Evolutionary conservation across 805 yeast genomes (phyloP).

Genomic region (Cyberlindnera euphorbiiphila): DNA sequence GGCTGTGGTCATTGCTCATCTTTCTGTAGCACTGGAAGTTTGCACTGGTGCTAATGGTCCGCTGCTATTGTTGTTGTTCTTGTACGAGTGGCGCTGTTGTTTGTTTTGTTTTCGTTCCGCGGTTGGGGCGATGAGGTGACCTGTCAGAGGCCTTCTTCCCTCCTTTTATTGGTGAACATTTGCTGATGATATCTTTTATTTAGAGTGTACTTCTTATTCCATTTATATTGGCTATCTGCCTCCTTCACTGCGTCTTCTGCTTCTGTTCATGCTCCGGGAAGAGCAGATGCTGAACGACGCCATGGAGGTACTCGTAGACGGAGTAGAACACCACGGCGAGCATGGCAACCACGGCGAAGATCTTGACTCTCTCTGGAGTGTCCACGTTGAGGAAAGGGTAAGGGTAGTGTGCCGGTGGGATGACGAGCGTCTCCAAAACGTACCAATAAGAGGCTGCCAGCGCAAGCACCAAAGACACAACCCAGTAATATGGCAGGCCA

Average conservation of each 20-base stretch:
- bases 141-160: no score
- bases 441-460: conserved; percentile 51
- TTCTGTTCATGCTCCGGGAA: conserved; percentile 6
- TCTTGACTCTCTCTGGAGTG: conserved; percentile 39
- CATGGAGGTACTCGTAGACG: conserved; percentile 30
- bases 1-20: conserved; percentile 5
- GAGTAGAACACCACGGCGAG: conserved; percentile 33
- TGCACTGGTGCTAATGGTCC: no score
- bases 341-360: conserved; percentile 44
- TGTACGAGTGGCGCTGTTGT: no score
- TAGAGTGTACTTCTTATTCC: no score
- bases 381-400: conserved; percentile 63
- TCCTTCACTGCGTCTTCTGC: conserved; percentile 3
- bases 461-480: conserved; percentile 35
- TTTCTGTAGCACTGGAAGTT: no score
- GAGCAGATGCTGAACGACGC: conserved; percentile 5
- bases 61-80: no score
- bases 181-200: not conserved
- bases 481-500: conserved; percentile 31
- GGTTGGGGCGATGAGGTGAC: no score
- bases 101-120: no score
- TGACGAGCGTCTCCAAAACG: conserved; percentile 45
- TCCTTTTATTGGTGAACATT: no score
- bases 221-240: not conserved
- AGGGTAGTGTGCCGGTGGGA: conserved; percentile 51